Evolutionary conservation across 108 stramenopile species (phyloP), one percentile per base, ranked within the genome.

Genomic region (Nitzschia palea): DNA sequence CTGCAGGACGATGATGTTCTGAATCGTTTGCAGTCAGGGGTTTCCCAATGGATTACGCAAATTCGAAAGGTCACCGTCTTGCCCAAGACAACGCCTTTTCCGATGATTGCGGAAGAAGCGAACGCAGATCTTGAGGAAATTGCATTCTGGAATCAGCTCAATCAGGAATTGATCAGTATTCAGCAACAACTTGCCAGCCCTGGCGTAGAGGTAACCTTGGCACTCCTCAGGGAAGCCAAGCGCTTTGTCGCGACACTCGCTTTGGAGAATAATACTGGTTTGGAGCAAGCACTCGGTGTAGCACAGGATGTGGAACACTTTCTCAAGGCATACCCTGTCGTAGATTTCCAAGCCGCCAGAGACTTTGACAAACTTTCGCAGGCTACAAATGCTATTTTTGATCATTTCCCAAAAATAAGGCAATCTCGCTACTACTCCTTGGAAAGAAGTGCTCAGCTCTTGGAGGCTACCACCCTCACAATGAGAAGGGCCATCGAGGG

Each of bases 211-310:
- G 61, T 89, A 0, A 95, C 94, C 5, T 33, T 90, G 22, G 73
- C 84, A 1, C 65, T 97, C 51, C 74, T 97, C 37, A 90, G 95
- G 57, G 85, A 86, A 40, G 90, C 88, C 33, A 80, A 75, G 51
- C 76, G 68, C 42, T 95, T 96, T 65, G 82, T 96, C 1, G 93
- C 95, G n/a, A 93, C 94, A 0, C 82, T 93, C 27, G 93, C 94
- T 15, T 70, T 97, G 42, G 91, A 97, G 67, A 90, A 89, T 42
- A 90, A 94, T 73, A 95, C 94, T 14, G 92, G 93, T 3, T 61
- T 97, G 53, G 89, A 87, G 40, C 76, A 71, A 37, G 91, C 97
- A 1, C 50, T 85, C n/a, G 61, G 75, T 27, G 76, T 81, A 44
- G 68, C 82, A 2, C 57, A 68, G 4, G 95, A 95, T 67, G 85